Percentiles rank a stretch among this genome's conserved stretches.
Evolutionary conservation across 495 filamentous ascomycete genomes (phyloP).

Genomic region (Trichoderma parareesei): DNA sequence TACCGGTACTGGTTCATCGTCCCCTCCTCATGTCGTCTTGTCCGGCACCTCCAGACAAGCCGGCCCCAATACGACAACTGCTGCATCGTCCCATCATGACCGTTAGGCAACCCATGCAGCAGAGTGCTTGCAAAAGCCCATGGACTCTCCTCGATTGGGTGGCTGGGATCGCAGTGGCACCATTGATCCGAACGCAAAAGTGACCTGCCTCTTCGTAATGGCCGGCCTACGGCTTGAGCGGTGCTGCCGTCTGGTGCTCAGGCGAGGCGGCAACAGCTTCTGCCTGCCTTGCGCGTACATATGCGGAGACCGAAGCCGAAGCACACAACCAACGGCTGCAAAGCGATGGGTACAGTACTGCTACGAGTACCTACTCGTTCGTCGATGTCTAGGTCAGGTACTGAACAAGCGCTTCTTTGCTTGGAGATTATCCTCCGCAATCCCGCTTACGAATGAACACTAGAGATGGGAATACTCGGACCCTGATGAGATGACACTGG

Average conservation of each 20-base stretch:
- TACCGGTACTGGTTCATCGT: too few species aligned
- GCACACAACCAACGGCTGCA: neutral
- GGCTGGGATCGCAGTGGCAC: neutral
- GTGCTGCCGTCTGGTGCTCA: slow-evolving; percentile 9
- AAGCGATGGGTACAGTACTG: neutral
- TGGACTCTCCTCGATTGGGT: neutral
- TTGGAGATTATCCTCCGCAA: too few species aligned
- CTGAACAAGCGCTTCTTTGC: too few species aligned
- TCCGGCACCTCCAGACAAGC: neutral
- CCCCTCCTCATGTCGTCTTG: too few species aligned
- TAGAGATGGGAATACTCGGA: too few species aligned
- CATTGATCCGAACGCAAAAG: neutral
- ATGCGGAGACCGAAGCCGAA: neutral
- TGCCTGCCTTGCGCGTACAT: neutral
- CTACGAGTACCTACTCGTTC: too few species aligned
- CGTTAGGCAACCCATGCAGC: neutral
- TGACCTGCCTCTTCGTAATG: slow-evolving; percentile 7
- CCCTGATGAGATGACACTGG: too few species aligned
- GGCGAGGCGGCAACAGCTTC: slow-evolving; percentile 1
- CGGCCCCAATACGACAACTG: slow-evolving; percentile 3
- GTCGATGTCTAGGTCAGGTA: too few species aligned
- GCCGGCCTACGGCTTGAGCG: slow-evolving; percentile 2
- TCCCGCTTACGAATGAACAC: too few species aligned
- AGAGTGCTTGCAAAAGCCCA: slow-evolving; percentile 1
- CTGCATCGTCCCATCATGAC: slow-evolving; percentile 3